Evolutionary conservation across 371 early-diverging fungal species (phyloP).

Genomic region (Basidiobolus meristosporus): DNA sequence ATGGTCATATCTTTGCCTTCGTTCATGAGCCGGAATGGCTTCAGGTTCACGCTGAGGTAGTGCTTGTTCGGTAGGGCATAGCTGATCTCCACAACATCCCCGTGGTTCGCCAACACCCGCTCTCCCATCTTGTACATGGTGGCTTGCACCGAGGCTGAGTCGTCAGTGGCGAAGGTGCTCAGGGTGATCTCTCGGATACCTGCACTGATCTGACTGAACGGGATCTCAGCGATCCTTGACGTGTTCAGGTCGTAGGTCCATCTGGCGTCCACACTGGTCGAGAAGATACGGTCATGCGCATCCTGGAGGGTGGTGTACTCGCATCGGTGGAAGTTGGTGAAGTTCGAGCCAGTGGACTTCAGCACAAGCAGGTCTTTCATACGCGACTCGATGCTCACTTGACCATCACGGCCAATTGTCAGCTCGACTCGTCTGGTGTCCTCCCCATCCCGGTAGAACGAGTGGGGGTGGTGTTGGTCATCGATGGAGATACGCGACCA

Average conservation of each 20-base stretch:
- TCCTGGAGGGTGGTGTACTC: constrained; percentile 58
- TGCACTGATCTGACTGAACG: too few species aligned
- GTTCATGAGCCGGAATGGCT: too few species aligned
- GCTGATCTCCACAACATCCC: constrained; percentile 37
- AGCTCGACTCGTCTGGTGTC: constrained; percentile 44
- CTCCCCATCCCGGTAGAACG: constrained; percentile 61
- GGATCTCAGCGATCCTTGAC: too few species aligned
- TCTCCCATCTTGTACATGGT: too few species aligned
- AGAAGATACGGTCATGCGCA: constrained; percentile 61
- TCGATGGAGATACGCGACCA: too few species aligned
- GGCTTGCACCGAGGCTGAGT: too few species aligned
- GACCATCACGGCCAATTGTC: constrained; percentile 31
- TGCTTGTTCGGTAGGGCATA: too few species aligned
- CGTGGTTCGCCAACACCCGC: constrained; percentile 59
- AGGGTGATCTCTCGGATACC: constrained; percentile 35
- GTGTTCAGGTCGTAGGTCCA: too few species aligned
- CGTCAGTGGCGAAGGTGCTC: constrained; percentile 43
- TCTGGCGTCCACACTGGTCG: constrained; percentile 48
- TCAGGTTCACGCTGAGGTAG: too few species aligned
- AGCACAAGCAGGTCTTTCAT: constrained; percentile 63
- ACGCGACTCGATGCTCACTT: constrained; percentile 32
- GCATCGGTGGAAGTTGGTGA: constrained; percentile 54
- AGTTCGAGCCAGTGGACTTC: too few species aligned
- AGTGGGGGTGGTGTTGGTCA: constrained; percentile 58
- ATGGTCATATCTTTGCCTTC: too few species aligned